A percentile compares a stretch with the other conserved stretches of the same genome.
Evolutionary conservation across 1,284 basidiomycete species (phyloP).

Genomic region (Sanghuangporus sanghuang): DNA sequence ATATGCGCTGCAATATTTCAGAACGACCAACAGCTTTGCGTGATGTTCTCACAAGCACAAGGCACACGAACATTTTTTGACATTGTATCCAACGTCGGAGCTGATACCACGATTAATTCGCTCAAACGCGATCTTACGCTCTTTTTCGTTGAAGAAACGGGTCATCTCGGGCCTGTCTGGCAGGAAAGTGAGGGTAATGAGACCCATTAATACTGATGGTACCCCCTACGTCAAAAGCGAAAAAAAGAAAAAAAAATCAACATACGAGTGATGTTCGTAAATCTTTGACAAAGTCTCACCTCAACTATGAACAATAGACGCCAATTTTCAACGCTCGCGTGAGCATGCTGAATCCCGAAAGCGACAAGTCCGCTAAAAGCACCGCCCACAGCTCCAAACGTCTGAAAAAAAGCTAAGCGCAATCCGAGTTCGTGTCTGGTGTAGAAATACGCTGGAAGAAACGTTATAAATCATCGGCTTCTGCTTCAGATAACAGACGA

Average conservation of each 20-base stretch:
- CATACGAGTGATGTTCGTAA: neutral
- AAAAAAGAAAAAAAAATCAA: neutral
- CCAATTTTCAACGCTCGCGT: constrained; percentile 52
- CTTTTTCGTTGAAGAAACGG: constrained; percentile 60
- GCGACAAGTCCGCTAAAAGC: constrained; percentile 75
- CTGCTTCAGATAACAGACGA: constrained; percentile 22
- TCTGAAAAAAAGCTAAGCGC: constrained; percentile 74
- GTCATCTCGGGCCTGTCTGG: constrained; percentile 79
- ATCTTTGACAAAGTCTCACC: constrained; percentile 30
- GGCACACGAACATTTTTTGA: constrained; percentile 53
- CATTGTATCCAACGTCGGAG: constrained; percentile 59
- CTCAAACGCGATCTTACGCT: constrained; percentile 68
- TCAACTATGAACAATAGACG: constrained; percentile 74
- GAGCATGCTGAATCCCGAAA: constrained; percentile 60
- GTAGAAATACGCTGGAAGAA: constrained; percentile 59
- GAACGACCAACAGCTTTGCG: constrained; percentile 12
- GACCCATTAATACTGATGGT: constrained; percentile 64
- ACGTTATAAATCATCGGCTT: neutral
- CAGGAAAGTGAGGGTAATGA: constrained; percentile 59
- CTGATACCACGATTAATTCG: constrained; percentile 69
- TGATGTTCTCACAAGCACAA: neutral
- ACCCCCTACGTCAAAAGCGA: constrained; percentile 38
- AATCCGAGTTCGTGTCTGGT: constrained; percentile 68
- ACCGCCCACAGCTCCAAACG: constrained; percentile 73
- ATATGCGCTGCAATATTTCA: constrained; percentile 44